Evolutionary conservation across 2,329 filamentous ascomycete genomes (phyloP).

Genomic region (Geosmithia flava): DNA sequence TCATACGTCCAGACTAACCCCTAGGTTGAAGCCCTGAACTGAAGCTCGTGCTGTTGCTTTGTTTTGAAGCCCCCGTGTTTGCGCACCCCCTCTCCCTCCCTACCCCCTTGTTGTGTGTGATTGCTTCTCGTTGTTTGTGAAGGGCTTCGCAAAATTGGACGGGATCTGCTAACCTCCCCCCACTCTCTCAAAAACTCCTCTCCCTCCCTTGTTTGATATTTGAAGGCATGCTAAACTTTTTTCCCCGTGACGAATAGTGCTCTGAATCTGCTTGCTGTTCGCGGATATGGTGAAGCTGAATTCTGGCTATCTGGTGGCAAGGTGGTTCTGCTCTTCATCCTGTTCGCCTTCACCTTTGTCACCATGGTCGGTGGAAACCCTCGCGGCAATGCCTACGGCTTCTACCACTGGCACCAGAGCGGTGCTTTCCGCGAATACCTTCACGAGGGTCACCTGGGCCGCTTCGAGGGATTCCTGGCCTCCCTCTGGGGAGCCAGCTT

Average conservation of each 20-base stretch:
- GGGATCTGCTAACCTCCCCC: neutral
- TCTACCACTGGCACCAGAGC: slow-evolving; percentile 54
- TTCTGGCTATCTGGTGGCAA: slow-evolving; percentile 36
- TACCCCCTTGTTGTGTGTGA: neutral
- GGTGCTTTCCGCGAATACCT: slow-evolving; percentile 39
- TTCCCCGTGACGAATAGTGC: slow-evolving; percentile 7
- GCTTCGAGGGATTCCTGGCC: slow-evolving; percentile 54
- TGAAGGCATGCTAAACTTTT: slow-evolving; percentile 1
- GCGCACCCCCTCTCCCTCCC: neutral
- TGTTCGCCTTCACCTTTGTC: slow-evolving; percentile 47
- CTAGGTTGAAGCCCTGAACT: no score
- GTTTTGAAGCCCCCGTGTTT: no score
- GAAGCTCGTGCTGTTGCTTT: no score
- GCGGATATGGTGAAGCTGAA: slow-evolving; percentile 29
- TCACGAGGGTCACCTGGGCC: slow-evolving; percentile 45
- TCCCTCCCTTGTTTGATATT: neutral
- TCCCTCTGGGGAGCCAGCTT: slow-evolving; percentile 33
- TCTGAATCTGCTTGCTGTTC: slow-evolving; percentile 27
- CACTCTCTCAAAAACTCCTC: neutral
- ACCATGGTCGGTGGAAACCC: slow-evolving; percentile 48
- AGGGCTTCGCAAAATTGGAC: neutral
- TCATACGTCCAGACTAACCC: no score
- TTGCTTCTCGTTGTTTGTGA: neutral
- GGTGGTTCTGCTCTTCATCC: slow-evolving; percentile 43
- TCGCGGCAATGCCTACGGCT: slow-evolving; percentile 44